Conservation (phyloP, 2,329 filamentous ascomycete species). For the Fusarium hostae region DNA sequence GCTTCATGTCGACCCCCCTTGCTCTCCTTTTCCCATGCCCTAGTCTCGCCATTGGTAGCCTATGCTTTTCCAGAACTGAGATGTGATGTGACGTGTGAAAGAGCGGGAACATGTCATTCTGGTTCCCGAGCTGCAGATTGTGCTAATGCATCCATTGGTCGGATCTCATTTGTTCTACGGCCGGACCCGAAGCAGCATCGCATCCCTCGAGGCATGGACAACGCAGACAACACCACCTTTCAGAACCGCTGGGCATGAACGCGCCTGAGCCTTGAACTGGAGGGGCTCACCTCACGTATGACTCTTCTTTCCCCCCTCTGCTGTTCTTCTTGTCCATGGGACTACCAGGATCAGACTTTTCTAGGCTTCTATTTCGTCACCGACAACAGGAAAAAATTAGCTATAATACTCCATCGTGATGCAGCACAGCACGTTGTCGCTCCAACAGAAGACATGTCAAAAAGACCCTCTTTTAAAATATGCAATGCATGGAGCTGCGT, state of each 20-base stretch:
- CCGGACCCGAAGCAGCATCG: constrained; percentile 21
- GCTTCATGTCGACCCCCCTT: constrained; percentile 23
- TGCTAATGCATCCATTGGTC: constrained; percentile 30
- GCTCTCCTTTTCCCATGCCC: constrained; percentile 21
- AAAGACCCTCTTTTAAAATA: constrained; percentile 35
- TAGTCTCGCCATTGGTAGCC: constrained; percentile 31
- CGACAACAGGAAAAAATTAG: constrained; percentile 33
- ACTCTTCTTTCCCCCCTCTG: constrained; percentile 32
- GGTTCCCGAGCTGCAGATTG: constrained; percentile 41
- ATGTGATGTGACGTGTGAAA: constrained; percentile 37
- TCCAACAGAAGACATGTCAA: constrained; percentile 31
- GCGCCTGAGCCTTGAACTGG: constrained; percentile 41
- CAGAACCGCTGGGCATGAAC: constrained; percentile 42
- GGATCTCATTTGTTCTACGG: constrained; percentile 29
- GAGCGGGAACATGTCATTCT: constrained; percentile 32
- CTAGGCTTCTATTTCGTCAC: constrained; percentile 36
- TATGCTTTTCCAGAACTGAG: constrained; percentile 25
- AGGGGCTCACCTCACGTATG: constrained; percentile 35
- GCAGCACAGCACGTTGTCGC: constrained; percentile 30
- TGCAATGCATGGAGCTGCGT: constrained; percentile 40
- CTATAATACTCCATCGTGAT: constrained; percentile 34
- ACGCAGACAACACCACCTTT: constrained; percentile 40
- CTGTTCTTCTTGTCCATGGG: constrained; percentile 2
- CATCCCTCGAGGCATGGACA: constrained; percentile 25
- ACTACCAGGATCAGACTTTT: constrained; percentile 19